phyloP scores from a whole-genome alignment of 768 basidiomycete species.

The Trametes meyenii region DNA sequence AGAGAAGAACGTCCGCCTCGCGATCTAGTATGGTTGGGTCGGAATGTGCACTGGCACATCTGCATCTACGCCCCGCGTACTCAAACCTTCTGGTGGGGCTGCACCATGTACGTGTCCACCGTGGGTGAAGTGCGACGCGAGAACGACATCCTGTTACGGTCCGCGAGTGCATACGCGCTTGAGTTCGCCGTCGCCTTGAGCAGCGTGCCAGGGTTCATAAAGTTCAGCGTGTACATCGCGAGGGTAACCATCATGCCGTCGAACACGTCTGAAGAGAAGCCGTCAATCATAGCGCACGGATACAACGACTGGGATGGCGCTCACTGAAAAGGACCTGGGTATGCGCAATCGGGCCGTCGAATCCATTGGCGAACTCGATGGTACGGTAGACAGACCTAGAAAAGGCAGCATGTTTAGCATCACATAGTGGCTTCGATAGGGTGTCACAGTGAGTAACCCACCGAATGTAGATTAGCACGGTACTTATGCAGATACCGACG shows the following conservation, averaged over 20 bases:
- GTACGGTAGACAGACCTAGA: slow-evolving; percentile 53
- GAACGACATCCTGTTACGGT: slow-evolving; percentile 3
- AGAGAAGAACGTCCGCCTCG: neutral
- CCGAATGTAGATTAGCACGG: slow-evolving; percentile 34
- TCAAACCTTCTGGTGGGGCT: neutral
- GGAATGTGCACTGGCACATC: neutral
- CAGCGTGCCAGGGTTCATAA: slow-evolving; percentile 47
- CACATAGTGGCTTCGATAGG: neutral
- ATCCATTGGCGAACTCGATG: slow-evolving; percentile 52
- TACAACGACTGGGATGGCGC: slow-evolving; percentile 5
- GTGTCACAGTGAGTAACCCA: slow-evolving; percentile 16
- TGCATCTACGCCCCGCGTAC: neutral
- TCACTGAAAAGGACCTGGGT: slow-evolving; percentile 50
- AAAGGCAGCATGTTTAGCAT: neutral
- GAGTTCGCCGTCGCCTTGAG: slow-evolving; percentile 13
- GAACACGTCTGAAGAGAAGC: slow-evolving; percentile 43
- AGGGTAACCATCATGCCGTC: slow-evolving; percentile 52
- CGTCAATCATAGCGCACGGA: neutral
- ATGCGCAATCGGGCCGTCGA: slow-evolving; percentile 49
- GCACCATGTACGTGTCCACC: neutral
- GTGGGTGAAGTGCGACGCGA: slow-evolving; percentile 8
- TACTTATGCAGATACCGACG: slow-evolving; percentile 30
- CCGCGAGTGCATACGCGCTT: slow-evolving; percentile 1
- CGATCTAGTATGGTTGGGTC: too few species aligned
- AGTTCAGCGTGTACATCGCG: slow-evolving; percentile 47